These are phyloP conservation scores for Erythrophleum fordii DNA, from an alignment of 306 rosid genomes.

Conservation along the genomic window DNA sequence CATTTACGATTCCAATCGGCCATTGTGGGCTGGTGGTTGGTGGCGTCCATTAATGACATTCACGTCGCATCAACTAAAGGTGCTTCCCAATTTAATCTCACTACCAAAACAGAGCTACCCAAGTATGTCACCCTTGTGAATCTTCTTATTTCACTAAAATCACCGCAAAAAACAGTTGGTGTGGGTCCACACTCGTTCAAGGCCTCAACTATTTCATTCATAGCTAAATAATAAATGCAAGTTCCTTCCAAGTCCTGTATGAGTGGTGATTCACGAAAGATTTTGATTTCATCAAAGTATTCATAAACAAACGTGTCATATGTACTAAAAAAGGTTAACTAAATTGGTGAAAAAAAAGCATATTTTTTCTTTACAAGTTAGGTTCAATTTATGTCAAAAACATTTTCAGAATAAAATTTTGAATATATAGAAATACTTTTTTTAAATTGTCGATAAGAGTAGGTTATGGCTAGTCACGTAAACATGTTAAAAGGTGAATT, in stretches of 20 bases:
- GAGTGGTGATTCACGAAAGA: background rate
- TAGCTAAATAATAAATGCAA: background rate
- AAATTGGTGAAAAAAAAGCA: too few species aligned
- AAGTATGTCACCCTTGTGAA: background rate
- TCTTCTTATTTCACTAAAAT: slow-evolving; percentile 2
- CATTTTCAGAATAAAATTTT: too few species aligned
- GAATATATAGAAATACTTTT: too few species aligned
- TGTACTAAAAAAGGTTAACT: background rate
- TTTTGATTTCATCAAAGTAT: background rate
- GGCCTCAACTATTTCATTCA: slow-evolving; percentile 12
- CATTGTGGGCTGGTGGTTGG: background rate
- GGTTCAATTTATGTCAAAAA: too few species aligned
- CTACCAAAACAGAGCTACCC: background rate
- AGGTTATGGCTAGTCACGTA: too few species aligned
- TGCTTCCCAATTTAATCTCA: slow-evolving; percentile 33
- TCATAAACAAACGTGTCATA: background rate
- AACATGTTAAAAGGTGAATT: too few species aligned
- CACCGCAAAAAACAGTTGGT: slow-evolving; percentile 29
- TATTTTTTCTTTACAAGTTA: too few species aligned
- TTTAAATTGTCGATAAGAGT: too few species aligned
- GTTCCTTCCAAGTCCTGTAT: background rate
- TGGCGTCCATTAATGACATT: slow-evolving; percentile 34
- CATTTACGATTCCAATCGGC: background rate
- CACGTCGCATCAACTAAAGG: background rate
- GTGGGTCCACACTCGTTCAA: slow-evolving; percentile 33